Evolutionary conservation across 305 asterid species (phyloP), one percentile per base, ranked within the genome.

Genomic region (Euphrasia arctica): DNA sequence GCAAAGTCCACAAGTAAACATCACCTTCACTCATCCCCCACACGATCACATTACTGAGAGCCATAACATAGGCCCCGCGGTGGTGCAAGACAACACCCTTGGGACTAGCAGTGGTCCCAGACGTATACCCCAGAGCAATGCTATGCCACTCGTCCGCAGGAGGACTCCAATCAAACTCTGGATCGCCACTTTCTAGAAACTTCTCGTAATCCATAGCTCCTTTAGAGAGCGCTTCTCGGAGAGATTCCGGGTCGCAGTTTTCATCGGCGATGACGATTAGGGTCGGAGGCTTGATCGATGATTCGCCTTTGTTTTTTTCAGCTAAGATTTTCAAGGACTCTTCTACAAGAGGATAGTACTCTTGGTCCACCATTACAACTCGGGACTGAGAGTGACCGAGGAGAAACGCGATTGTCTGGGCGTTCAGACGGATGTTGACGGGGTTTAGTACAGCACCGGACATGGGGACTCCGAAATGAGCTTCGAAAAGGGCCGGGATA

Each of bases 71-170:
- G 1, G 94, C 94, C 43, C 94, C 94, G 49, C 94, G 83, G 65
- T 86, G 94, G 65, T 83, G 90, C 75, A 83, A 75, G 15, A 86
- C 90, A 45, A 86, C 94, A 55, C 90, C 90, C 75, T 86, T 86
- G 15, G 94, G 94, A 69, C 85, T 83, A 14, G 94, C 83, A 4
- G 94, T 86, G 5, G 94, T 86, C 49, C 94, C 94, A 1, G 94
- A 86, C 47, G 94, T 86, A 65, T 86, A 86, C 27, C 88, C 90
- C 47, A 86, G 74, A 58, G 94, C 73, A 65, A 86, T 86, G 66
- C 88, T 83, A 48, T 86, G 83, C 90, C 90, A 86, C 78, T 86
- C 95, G 58, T 86, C 95, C 64, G 80, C 77, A 1, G 94, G 94
- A 27, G 85, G 83, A 27, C 70, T 82, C 94, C 94, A 86, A 3